Conservation (phyloP, 805 yeast genomes). For the Yarrowia sp. region DNA sequence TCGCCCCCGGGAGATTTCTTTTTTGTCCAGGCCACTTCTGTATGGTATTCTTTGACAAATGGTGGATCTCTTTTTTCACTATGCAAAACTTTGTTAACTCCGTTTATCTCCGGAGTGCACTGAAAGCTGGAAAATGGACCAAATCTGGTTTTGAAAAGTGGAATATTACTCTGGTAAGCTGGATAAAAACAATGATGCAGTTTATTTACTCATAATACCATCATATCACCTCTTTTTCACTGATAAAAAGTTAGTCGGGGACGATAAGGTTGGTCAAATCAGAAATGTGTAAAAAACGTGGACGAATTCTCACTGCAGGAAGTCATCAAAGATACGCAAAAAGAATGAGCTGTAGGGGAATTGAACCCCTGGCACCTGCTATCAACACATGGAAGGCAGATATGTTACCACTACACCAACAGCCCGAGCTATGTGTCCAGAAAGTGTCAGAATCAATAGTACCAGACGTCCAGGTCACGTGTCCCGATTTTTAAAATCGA, state of each 20-base stretch:
- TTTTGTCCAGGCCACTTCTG: not conserved
- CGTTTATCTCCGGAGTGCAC: not conserved
- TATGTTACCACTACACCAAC: slow-evolving; percentile 19
- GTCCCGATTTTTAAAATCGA: no score
- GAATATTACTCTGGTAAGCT: not conserved
- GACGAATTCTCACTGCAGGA: not conserved
- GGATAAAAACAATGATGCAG: not conserved
- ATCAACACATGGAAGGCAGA: slow-evolving; percentile 5
- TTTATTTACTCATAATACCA: not conserved
- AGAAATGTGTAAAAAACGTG: not conserved
- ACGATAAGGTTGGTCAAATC: not conserved
- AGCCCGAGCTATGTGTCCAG: not conserved
- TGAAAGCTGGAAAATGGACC: not conserved
- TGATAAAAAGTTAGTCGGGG: not conserved
- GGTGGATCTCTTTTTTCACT: not conserved
- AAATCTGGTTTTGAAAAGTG: not conserved
- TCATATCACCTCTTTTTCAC: not conserved
- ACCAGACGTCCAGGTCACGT: not conserved
- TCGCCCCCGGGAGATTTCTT: slow-evolving; percentile 3
- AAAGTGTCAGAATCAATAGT: not conserved
- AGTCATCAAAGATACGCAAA: not conserved
- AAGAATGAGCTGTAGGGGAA: slow-evolving; percentile 12
- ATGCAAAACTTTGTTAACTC: not conserved
- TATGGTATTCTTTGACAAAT: not conserved
- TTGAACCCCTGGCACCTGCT: slow-evolving; percentile 21